phyloP scores from a whole-genome alignment of 192 early-diverging fungal species.

The Backusella liffmaniae region DNA sequence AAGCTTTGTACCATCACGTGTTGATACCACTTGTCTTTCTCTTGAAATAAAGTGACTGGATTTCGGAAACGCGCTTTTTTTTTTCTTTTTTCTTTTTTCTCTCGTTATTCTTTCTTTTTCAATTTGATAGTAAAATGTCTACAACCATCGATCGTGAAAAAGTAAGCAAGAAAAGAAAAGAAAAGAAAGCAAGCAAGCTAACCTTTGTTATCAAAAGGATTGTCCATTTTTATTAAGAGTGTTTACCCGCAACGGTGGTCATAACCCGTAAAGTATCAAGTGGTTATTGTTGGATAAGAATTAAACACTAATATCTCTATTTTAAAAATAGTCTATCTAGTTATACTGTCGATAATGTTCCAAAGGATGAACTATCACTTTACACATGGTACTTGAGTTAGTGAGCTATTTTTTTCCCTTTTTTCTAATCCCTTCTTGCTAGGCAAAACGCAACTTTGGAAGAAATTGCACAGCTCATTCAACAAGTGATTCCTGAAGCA shows the following conservation, averaged over 20 bases:
- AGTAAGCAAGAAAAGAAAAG: conserved; percentile 9
- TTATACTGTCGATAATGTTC: conserved; percentile 37
- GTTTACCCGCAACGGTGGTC: conserved; percentile 39
- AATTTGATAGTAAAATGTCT: conserved; percentile 4
- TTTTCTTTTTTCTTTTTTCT: neutral
- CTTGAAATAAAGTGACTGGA: neutral
- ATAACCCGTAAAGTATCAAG: conserved; percentile 35
- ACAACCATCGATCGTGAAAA: conserved; percentile 40
- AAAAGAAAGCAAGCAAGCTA: neutral
- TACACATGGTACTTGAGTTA: conserved; percentile 52
- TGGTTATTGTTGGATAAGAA: neutral
- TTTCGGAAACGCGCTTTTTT: conserved; percentile 1
- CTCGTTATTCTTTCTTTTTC: neutral
- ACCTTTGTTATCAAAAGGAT: conserved; percentile 18
- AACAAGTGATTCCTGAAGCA: conserved; percentile 43
- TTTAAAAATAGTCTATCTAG: conserved; percentile 24
- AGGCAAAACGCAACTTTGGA: conserved; percentile 64
- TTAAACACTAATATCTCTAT: neutral
- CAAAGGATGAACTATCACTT: conserved; percentile 46
- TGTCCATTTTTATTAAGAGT: conserved; percentile 61
- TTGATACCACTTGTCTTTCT: neutral
- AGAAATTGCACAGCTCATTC: conserved; percentile 55
- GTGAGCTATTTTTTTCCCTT: neutral
- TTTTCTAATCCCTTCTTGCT: neutral
- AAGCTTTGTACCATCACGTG: neutral